Evolutionary conservation across 2,329 filamentous ascomycete species (phyloP), one percentile per base, ranked within the genome.

Genomic region (Fusarium tuaranense): DNA sequence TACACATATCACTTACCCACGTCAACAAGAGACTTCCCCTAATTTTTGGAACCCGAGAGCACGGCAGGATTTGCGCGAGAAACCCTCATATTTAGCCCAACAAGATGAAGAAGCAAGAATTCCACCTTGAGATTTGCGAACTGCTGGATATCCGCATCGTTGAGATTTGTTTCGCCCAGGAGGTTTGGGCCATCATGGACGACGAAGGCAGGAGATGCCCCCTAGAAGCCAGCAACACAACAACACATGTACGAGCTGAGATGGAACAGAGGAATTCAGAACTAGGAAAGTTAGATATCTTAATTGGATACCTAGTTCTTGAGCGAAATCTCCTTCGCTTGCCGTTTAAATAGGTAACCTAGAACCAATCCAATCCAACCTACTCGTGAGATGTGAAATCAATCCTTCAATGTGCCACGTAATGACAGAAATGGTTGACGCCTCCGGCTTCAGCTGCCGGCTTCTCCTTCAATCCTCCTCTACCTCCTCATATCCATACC

Each of bases 281-380:
- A 27, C 32, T 55, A 61, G 62, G 60, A 30, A 18, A 55, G 22
- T 59, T 27, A 58, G 65, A 51, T 48, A 65, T 65, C 36, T 7
- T 27, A 48, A 48, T 75, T 74, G 72, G 69, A 74, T 75, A 74
- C 63, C 32, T 57, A 36, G 72, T 51, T 38, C 63, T 64, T 65
- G 39, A 41, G 39, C 30, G 32, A 34, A 34, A 46, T 70, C 38
- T 38, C 27, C 38, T 59, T 48, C 71, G 22, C 38, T 53, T 55
- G 8, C 9, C 57, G 3, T 25, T 6, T 48, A 48, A 53, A 41
- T 57, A 46, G 30, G 48, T 27, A 64, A 22, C 63, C 60, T 32
- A 53, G 27, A 74, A 46, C 63, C 60, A 44, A 64, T 64, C 32
- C 32, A 34, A 34, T 34, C 48, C 18, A n/a, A 59, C 58, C 20